Percentiles rank a stretch among this genome's conserved stretches.
phyloP scores from a whole-genome alignment of 2,329 filamentous ascomycete species.

The Aspergillus oerlinghausenensis region DNA sequence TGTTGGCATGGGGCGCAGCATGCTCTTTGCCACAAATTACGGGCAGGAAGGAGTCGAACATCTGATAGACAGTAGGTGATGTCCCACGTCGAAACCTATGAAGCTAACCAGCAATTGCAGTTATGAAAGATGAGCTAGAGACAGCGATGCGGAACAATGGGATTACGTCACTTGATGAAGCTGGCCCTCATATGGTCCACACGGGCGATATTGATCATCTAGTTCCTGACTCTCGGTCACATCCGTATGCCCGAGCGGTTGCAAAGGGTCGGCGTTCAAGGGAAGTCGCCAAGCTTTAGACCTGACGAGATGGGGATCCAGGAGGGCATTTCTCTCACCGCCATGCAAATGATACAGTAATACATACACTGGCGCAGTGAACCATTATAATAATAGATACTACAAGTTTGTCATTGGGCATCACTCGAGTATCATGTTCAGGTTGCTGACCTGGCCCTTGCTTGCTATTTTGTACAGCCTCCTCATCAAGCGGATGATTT shows the following conservation, averaged over 20 bases:
- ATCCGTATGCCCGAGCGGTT: conserved; percentile 40
- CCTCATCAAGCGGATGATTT: too few relatives aligned
- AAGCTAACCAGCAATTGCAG: conserved; percentile 16
- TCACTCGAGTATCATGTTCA: too few relatives aligned
- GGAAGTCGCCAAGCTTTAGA: conserved; percentile 25
- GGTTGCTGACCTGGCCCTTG: too few relatives aligned
- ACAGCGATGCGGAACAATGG: conserved; percentile 47
- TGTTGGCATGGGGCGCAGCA: conserved; percentile 51
- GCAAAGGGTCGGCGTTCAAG: conserved; percentile 23
- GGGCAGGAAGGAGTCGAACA: conserved; percentile 53
- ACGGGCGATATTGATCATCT: conserved; percentile 49
- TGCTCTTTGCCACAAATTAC: conserved; percentile 51
- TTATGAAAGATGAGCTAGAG: conserved; percentile 46
- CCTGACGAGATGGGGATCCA: neutral
- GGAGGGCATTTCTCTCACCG: neutral
- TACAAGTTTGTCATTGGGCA: neutral
- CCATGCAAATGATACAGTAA: too few relatives aligned
- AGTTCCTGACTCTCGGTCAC: conserved; percentile 37
- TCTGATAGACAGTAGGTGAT: conserved; percentile 50
- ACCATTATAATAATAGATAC: neutral
- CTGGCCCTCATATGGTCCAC: conserved; percentile 42
- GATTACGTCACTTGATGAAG: conserved; percentile 42
- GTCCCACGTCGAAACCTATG: neutral
- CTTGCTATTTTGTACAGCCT: too few relatives aligned
- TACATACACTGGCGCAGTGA: neutral